These are phyloP conservation scores for Trifolium pratense DNA, from an alignment of 306 rosid species.

Conservation along the genomic window DNA sequence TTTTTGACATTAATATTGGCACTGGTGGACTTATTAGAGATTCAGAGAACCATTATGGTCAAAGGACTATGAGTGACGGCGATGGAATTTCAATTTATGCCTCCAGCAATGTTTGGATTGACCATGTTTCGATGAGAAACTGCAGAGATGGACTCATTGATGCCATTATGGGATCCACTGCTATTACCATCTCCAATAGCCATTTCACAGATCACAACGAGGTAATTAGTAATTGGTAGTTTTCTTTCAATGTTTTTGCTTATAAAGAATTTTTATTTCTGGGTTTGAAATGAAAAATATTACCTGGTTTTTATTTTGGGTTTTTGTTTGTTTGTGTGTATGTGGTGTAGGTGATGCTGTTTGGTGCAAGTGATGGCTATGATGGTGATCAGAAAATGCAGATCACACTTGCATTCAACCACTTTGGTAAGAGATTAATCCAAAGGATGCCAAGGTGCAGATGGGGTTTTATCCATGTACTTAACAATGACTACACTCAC, in stretches of 20 bases:
- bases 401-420: slow-evolving; percentile 84
- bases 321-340: neutral
- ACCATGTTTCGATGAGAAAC: slow-evolving; percentile 79
- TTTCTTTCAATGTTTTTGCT: neutral
- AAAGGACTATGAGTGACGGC: slow-evolving; percentile 73
- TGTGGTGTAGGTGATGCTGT: slow-evolving; percentile 72
- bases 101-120: slow-evolving; percentile 78
- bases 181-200: slow-evolving; percentile 79
- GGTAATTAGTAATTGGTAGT: slow-evolving; percentile 38
- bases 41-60: slow-evolving; percentile 56
- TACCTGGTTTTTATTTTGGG: slow-evolving; percentile 3
- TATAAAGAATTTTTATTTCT: neutral
- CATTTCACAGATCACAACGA: slow-evolving; percentile 85
- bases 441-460: slow-evolving; percentile 93
- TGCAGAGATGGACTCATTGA: slow-evolving; percentile 75
- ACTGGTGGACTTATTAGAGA: slow-evolving; percentile 68
- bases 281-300: slow-evolving; percentile 10
- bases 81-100: slow-evolving; percentile 86
- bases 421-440: slow-evolving; percentile 72
- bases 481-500: slow-evolving; percentile 84
- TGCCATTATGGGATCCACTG: slow-evolving; percentile 77
- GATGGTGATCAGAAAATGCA: slow-evolving; percentile 66
- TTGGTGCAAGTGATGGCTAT: slow-evolving; percentile 71
- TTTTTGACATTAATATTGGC: slow-evolving; percentile 50
- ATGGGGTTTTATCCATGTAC: slow-evolving; percentile 76